Evolutionary conservation across 2,329 filamentous ascomycete species (phyloP).

Genomic region (Aspergillus neotritici): DNA sequence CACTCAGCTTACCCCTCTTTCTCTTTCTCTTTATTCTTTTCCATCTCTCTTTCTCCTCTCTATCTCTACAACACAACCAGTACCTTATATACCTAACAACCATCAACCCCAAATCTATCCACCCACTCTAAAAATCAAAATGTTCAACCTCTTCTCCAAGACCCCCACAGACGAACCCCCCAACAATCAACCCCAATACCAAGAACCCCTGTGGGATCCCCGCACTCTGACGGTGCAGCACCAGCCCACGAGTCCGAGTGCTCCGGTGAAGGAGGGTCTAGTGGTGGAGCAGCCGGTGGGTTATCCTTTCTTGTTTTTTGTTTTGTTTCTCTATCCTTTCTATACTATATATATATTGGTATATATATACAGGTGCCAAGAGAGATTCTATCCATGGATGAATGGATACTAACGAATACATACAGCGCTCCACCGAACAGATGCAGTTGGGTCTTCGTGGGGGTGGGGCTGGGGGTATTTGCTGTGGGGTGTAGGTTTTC

Average conservation of each 20-base stretch:
- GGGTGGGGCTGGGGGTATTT: conserved; percentile 27
- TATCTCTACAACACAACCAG: conserved; percentile 1
- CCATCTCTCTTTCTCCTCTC: background rate
- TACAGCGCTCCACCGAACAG: conserved; percentile 21
- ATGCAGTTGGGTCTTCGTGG: conserved; percentile 29
- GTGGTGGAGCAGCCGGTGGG: conserved; percentile 29
- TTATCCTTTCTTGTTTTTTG: background rate
- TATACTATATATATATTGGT: background rate
- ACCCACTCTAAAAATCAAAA: too few species aligned
- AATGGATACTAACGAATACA: too few species aligned
- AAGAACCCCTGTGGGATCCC: conserved; percentile 25
- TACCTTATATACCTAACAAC: too few species aligned
- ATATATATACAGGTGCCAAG: too few species aligned
- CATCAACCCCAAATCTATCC: too few species aligned
- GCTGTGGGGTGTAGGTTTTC: conserved; percentile 31
- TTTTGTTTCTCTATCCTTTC: background rate
- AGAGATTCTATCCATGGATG: too few species aligned
- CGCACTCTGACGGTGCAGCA: conserved; percentile 30
- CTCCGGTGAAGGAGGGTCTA: conserved; percentile 21
- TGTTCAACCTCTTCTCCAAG: conserved; percentile 33
- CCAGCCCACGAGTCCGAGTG: conserved; percentile 27
- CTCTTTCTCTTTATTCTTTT: conserved; percentile 1
- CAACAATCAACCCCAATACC: conserved; percentile 6
- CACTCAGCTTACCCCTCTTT: background rate
- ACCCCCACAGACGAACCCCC: conserved; percentile 22